phyloP scores from a whole-genome alignment of 2,329 filamentous ascomycete genomes.

The Aspergillus sp. region DNA sequence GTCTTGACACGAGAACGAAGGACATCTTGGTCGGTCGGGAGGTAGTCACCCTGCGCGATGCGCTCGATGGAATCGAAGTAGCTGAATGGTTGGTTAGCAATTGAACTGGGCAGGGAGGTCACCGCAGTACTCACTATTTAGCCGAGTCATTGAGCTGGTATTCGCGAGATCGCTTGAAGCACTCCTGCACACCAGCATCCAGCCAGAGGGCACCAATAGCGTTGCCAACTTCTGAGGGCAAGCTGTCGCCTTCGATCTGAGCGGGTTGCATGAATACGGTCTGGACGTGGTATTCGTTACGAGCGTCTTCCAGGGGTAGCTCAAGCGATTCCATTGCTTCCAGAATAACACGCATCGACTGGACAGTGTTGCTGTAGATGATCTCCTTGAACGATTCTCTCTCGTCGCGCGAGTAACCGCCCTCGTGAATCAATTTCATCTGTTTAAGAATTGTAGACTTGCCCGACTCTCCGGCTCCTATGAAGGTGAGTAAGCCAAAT shows the following conservation, averaged over 20 bases:
- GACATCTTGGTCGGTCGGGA: slow-evolving; percentile 93
- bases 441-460: slow-evolving; percentile 95
- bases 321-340: slow-evolving; percentile 69
- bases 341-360: slow-evolving; percentile 69
- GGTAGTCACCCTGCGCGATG: slow-evolving; percentile 87
- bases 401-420: slow-evolving; percentile 92
- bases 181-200: slow-evolving; percentile 87
- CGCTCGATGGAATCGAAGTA: slow-evolving; percentile 95
- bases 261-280: slow-evolving; percentile 98
- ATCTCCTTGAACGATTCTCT: slow-evolving; percentile 70
- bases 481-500: slow-evolving; percentile 16
- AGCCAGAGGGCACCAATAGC: slow-evolving; percentile 93
- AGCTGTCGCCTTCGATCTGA: slow-evolving; percentile 91
- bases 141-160: slow-evolving; percentile 97
- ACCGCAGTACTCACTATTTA: slow-evolving; percentile 71
- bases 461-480: slow-evolving; percentile 96
- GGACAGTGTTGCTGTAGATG: slow-evolving; percentile 70
- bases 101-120: background rate
- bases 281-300: slow-evolving; percentile 95
- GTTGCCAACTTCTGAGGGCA: slow-evolving; percentile 90
- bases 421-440: slow-evolving; percentile 99
- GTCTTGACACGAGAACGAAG: slow-evolving; percentile 96
- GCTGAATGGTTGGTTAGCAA: slow-evolving; percentile 52
- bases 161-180: slow-evolving; percentile 92
- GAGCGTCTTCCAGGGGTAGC: slow-evolving; percentile 83